These are phyloP conservation scores for Kodamaea fukazawae DNA, from an alignment of 805 yeast genomes.

Conservation along the genomic window DNA sequence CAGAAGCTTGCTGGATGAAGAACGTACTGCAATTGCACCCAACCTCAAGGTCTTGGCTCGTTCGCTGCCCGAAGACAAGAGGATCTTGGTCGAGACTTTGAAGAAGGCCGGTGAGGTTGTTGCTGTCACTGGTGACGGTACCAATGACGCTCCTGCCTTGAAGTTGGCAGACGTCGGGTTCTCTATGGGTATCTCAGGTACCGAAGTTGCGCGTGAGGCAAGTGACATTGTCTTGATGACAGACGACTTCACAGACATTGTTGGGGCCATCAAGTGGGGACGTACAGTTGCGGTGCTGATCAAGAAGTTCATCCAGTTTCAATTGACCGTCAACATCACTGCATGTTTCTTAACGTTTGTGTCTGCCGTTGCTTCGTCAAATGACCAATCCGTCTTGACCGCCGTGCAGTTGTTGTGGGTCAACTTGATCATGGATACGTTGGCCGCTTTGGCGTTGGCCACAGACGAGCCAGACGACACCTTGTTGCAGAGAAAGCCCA, in stretches of 20 bases:
- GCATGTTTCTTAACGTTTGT: constrained; percentile 95
- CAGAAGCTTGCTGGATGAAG: constrained; percentile 58
- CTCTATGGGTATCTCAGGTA: constrained; percentile 98
- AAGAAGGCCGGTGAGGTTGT: constrained; percentile 86
- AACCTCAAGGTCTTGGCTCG: constrained; percentile 82
- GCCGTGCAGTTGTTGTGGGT: constrained; percentile 98
- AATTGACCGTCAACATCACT: constrained; percentile 91
- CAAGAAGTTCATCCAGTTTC: constrained; percentile 94
- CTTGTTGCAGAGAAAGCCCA: constrained; percentile 77
- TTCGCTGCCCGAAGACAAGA: constrained; percentile 93
- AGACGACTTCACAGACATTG: constrained; percentile 91
- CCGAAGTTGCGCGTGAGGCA: constrained; percentile 98
- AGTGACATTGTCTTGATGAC: constrained; percentile 90
- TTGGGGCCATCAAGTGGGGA: constrained; percentile 98
- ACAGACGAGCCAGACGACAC: constrained; percentile 93
- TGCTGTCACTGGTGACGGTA: constrained; percentile 99
- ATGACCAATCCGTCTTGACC: constrained; percentile 83
- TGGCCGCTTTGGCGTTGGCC: constrained; percentile 96
- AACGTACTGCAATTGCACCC: constrained; percentile 65
- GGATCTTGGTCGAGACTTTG: constrained; percentile 78
- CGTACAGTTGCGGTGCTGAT: constrained; percentile 93
- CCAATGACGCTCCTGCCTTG: constrained; percentile 97
- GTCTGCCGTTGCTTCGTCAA: constrained; percentile 81
- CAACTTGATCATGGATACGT: constrained; percentile 95
- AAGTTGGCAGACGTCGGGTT: constrained; percentile 97